Evolutionary conservation across 768 basidiomycete species (phyloP), one percentile per base, ranked within the genome.

Genomic region (Boletus barrowsii): DNA sequence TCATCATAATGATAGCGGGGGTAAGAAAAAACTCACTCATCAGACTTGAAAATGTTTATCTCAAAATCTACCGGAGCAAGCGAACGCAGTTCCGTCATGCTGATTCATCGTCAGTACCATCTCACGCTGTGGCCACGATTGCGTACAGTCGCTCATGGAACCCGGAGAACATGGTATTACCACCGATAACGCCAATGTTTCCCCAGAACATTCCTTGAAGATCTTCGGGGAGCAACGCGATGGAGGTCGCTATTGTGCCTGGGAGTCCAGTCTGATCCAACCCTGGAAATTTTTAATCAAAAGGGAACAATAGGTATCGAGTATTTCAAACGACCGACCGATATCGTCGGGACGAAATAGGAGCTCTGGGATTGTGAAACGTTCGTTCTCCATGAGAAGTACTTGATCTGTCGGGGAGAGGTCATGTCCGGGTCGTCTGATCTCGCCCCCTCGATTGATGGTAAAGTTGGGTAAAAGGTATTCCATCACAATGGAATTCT

Each of bases 201-300:
- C 84, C 84, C 93, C 93, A 98, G 71, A 93, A 97, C 87, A 98
- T 84, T 33, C 92, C 94, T 60, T 86, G 90, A 24, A 95, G 62
- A 62, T 95, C 92, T 47, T 79, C 74, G 0, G 92, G 91, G 55
- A 98, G 82, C 30, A 80, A 71, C 0, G 80, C 76, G 64, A 98
- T 93, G 53, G 87, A 87, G 51, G 80, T 68, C 39, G 89, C 87
- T 55, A 98, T 83, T 11, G 86, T 83, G 51, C 79, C 80, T 35
- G 91, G 76, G 29, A 98, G 72, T 2, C 95, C 95, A 17, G 83
- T 77, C 65, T 97, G 94, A 11, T 86, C 81, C 40, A 98, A 69
- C 8, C 93, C 95, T 84, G 62, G 42, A 49, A 51, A 55, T 13
- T 49, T 55, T 33, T 36, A 29, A 47, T 46, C 14, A 40, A 49